These are phyloP conservation scores for Guyanaporus albipodus DNA, from an alignment of 768 basidiomycete genomes.

Conservation along the genomic window DNA sequence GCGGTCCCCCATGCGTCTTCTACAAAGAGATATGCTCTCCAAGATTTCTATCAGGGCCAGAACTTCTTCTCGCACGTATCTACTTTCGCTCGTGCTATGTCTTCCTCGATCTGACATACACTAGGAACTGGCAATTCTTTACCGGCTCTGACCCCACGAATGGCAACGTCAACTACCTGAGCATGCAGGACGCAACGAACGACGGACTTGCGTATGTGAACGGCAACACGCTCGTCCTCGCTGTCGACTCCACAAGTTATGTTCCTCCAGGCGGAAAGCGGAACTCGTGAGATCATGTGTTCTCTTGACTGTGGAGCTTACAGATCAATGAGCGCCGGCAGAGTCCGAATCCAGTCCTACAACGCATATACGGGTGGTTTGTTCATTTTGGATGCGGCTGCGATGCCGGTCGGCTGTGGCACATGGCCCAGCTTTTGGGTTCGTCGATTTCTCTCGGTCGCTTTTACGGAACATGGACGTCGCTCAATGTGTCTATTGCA, in stretches of 20 bases:
- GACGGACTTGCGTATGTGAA: conserved; percentile 60
- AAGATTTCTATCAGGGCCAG: conserved; percentile 39
- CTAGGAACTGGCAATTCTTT: conserved; percentile 64
- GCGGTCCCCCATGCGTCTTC: not conserved
- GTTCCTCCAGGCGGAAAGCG: conserved; percentile 51
- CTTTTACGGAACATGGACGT: not conserved
- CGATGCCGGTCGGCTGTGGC: conserved; percentile 69
- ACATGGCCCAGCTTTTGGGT: conserved; percentile 58
- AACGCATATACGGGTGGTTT: conserved; percentile 58
- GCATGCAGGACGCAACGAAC: conserved; percentile 40
- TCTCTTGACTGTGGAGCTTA: not conserved
- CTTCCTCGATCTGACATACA: conserved; percentile 1
- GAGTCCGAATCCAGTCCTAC: conserved; percentile 63
- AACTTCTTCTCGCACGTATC: conserved; percentile 52
- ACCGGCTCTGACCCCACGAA: conserved; percentile 59
- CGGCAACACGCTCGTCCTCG: conserved; percentile 51
- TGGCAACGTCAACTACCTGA: conserved; percentile 62
- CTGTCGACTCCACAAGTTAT: conserved; percentile 52
- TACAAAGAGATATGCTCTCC: conserved; percentile 30
- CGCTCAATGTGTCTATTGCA: conserved; percentile 6
- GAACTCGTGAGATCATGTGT: conserved; percentile 37
- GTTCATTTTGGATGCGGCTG: conserved; percentile 66
- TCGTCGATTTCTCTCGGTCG: conserved; percentile 9
- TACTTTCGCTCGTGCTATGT: not conserved
- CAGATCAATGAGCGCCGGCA: conserved; percentile 21